These are phyloP conservation scores for Picea sitchensis DNA, from an alignment of 75 land plant genomes.

Conservation along the genomic window DNA sequence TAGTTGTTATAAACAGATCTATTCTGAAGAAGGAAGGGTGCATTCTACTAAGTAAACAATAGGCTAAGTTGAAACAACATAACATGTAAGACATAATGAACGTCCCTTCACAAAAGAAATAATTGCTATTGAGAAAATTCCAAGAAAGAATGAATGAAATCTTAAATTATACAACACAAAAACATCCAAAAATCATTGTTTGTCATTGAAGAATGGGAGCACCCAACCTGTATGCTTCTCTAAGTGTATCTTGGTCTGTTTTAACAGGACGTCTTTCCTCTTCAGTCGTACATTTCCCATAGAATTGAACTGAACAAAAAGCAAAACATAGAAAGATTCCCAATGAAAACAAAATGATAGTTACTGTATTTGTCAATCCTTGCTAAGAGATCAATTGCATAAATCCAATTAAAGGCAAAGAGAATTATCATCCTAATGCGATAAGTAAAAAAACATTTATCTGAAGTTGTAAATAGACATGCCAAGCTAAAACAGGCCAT, in stretches of 20 bases:
- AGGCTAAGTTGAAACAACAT: too few relatives aligned
- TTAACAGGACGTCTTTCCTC: slow-evolving; percentile 40
- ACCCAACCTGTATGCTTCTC: slow-evolving; percentile 78
- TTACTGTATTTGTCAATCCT: background rate
- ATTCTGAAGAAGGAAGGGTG: too few relatives aligned
- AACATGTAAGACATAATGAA: too few relatives aligned
- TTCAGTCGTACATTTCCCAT: slow-evolving; percentile 33
- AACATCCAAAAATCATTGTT: too few relatives aligned
- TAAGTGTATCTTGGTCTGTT: slow-evolving; percentile 83
- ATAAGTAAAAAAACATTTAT: background rate
- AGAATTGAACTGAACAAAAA: slow-evolving; percentile 39
- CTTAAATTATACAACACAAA: too few relatives aligned
- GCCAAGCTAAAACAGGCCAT: background rate
- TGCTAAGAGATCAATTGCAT: background rate
- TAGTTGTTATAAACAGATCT: too few relatives aligned
- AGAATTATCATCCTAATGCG: background rate
- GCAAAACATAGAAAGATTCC: background rate
- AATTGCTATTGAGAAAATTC: too few relatives aligned
- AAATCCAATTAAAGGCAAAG: background rate
- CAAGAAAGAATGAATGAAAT: too few relatives aligned
- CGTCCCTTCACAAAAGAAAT: too few relatives aligned
- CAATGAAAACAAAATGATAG: slow-evolving; percentile 10
- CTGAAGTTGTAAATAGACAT: background rate
- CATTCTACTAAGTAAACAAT: too few relatives aligned
- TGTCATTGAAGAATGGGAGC: too few relatives aligned